These are phyloP conservation scores for Umbilicaria muhlenbergii DNA, from an alignment of 495 filamentous ascomycete species.

Conservation along the genomic window DNA sequence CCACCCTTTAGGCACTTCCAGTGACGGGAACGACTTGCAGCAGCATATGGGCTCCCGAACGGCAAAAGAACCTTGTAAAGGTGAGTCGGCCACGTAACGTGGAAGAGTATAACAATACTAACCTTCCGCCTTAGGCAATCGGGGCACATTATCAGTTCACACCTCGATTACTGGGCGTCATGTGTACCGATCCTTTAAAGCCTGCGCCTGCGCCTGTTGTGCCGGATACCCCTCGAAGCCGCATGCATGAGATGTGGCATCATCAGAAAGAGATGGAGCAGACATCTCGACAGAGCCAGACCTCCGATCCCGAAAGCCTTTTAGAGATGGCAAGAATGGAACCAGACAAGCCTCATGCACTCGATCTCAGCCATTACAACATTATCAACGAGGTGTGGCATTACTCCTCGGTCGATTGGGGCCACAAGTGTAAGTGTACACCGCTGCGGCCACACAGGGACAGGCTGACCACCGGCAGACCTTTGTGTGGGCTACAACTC, in stretches of 20 bases:
- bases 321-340: neutral
- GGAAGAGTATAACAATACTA: slow-evolving; percentile 14
- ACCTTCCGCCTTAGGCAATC: slow-evolving; percentile 16
- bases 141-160: slow-evolving; percentile 50
- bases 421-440: slow-evolving; percentile 30
- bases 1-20: slow-evolving; percentile 1
- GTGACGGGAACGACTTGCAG: slow-evolving; percentile 18
- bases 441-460: neutral
- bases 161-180: slow-evolving; percentile 46
- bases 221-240: neutral
- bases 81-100: slow-evolving; percentile 10
- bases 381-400: slow-evolving; percentile 50
- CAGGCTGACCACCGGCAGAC: slow-evolving; percentile 27
- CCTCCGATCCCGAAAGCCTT: neutral
- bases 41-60: slow-evolving; percentile 58
- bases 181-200: slow-evolving; percentile 39
- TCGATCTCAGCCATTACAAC: slow-evolving; percentile 28
- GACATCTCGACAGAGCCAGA: slow-evolving; percentile 6
- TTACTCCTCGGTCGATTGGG: slow-evolving; percentile 46
- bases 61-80: slow-evolving; percentile 37
- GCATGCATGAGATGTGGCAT: neutral
- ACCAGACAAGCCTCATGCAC: neutral
- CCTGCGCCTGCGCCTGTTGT: neutral
- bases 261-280: neutral
- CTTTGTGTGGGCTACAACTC: slow-evolving; percentile 75